Base-by-base conservation (phyloP, 2,329 filamentous ascomycete genomes). In the Trichothecium roseum region DNA sequence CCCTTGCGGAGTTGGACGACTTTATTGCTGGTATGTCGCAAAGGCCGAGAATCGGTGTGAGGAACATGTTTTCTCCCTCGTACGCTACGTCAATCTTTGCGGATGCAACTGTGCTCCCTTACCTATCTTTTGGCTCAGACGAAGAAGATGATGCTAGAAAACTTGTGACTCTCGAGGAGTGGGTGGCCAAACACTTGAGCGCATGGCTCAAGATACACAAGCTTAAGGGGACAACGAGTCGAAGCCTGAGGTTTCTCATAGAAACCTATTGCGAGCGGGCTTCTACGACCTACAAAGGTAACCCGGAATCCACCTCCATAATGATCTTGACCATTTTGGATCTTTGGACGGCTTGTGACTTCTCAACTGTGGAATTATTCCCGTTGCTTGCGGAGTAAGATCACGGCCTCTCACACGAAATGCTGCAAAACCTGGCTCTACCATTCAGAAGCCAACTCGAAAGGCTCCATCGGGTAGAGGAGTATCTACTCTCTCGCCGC, bases 341-440 rank as follows among this genome's bases (percentile, higher is more conserved):
- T 36, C 46, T 81, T 0, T 81, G 76, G 76, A 47, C 72, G 6
- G 68, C 68, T 1, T 63, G 67, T 22, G 75, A 81, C 40, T 64
- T 55, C 35, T 56, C 56, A 4, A 65, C 64, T 1, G 54, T 60
- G 3, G n/a, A 28, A 1, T 37, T 51, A 0, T 55, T 60, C 17
- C 52, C 57, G 0, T 40, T 71, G 2, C 45, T 80, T 0, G n/a
- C 6, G 0, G 50, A 70, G 0, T 78, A 72, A 41, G 45, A 57
- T 12, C 60, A 65, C 1, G 60, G 61, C 3, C 48, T 78, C 3
- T 55, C 60, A 0, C 2, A 34, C 0, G 30, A 41, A 0, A 35
- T 65, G n/a, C n/a, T 1, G 60, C 14, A 8, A n/a, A n/a, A n/a
- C n/a, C n/a, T n/a, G n/a, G n/a, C n/a, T n/a, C n/a, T n/a, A n/a